Conservation (phyloP, 2,329 filamentous ascomycete genomes). For the Westerdykella ornata region DNA sequence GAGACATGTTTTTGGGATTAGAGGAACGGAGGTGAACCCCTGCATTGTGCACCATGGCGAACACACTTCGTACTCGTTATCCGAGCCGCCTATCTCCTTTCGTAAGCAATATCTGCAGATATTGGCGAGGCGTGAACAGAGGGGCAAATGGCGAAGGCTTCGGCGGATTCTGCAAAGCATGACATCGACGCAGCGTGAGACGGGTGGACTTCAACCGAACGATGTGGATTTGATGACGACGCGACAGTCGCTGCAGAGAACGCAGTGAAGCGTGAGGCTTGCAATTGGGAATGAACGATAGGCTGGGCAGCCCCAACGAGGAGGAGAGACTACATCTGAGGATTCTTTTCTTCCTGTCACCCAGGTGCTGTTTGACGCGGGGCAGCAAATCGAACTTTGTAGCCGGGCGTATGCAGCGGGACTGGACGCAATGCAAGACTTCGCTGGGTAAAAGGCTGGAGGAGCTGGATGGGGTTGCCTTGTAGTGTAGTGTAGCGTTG, state of each 20-base stretch:
- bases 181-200: conserved; percentile 3
- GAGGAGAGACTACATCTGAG: conserved; percentile 2
- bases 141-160: background rate
- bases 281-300: conserved; percentile 7
- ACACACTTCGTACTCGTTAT: conserved; percentile 15
- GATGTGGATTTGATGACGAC: conserved; percentile 15
- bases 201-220: conserved; percentile 12
- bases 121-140: conserved; percentile 2
- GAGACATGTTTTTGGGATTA: conserved; percentile 7
- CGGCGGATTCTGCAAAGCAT: conserved; percentile 4
- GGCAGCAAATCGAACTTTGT: too few relatives aligned
- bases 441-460: conserved; percentile 5
- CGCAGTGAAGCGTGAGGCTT: conserved; percentile 8
- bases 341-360: too few relatives aligned
- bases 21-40: conserved; percentile 3
- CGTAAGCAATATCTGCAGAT: conserved; percentile 16
- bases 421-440: conserved; percentile 1
- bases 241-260: conserved; percentile 7
- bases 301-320: conserved; percentile 4
- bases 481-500: background rate
- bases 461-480: background rate
- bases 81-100: conserved; percentile 12
- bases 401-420: conserved; percentile 2
- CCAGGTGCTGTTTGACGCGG: too few relatives aligned
- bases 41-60: conserved; percentile 3